These are phyloP conservation scores for Maudiozyma barnettii DNA, from an alignment of 805 yeast species.

Conservation along the genomic window DNA sequence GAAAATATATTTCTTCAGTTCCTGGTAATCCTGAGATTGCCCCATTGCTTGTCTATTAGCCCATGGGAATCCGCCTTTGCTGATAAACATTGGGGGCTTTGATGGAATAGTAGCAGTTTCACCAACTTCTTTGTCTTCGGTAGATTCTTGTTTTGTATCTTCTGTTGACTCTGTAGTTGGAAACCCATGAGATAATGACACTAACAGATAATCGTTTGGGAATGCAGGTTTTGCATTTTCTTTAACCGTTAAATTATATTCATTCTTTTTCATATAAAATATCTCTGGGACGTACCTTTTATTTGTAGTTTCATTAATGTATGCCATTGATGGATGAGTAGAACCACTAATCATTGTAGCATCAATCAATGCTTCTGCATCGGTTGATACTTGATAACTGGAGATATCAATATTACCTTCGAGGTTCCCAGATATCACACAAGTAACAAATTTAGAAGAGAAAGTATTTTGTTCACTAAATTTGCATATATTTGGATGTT, in stretches of 20 bases:
- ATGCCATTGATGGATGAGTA: conserved; percentile 82
- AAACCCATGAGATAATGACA: conserved; percentile 88
- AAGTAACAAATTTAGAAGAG: conserved; percentile 88
- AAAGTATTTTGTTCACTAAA: conserved; percentile 55
- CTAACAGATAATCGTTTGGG: conserved; percentile 84
- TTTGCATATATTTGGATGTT: conserved; percentile 52
- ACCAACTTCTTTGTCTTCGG: too few relatives aligned
- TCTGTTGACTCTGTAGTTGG: conserved; percentile 39
- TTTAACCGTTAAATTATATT: conserved; percentile 82
- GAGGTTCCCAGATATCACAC: conserved; percentile 84
- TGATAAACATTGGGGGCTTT: conserved; percentile 37
- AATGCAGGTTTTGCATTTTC: conserved; percentile 83
- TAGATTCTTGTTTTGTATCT: neutral
- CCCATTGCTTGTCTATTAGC: conserved; percentile 76
- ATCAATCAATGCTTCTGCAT: conserved; percentile 77
- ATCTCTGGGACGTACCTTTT: conserved; percentile 90
- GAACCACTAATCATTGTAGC: conserved; percentile 84
- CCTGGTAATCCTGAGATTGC: conserved; percentile 54
- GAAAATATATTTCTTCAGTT: conserved; percentile 42
- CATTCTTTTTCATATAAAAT: conserved; percentile 73
- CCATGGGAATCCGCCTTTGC: conserved; percentile 49
- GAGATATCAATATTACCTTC: conserved; percentile 84
- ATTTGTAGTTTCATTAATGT: conserved; percentile 62
- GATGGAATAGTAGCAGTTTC: conserved; percentile 15
- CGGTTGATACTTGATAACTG: conserved; percentile 79